Evolutionary conservation across 306 rosid genomes (phyloP).

Genomic region (Cucumis sativus): Cucumber_9930_V3 NC_026655.2:23266001-23266500

Average conservation of each 20-base stretch:
- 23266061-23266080: no score
- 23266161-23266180: not conserved
- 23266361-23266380: not conserved
- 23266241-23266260: not conserved
- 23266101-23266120: no score
- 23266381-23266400: conserved; percentile 1
- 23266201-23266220: not conserved
- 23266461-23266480: not conserved
- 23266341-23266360: not conserved
- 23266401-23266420: not conserved
- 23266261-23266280: not conserved
- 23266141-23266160: not conserved
- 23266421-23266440: not conserved
- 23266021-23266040: no score
- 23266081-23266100: no score
- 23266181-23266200: not conserved
- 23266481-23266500: no score
- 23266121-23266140: no score
- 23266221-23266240: not conserved
- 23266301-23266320: not conserved
- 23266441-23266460: not conserved
- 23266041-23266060: no score
- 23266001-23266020: no score
- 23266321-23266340: not conserved
- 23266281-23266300: conserved; percentile 1